Percentiles rank a stretch among this genome's conserved stretches.
These are phyloP conservation scores for Limnanthes douglasii DNA, from an alignment of 345 rosid genomes.

Conservation along the genomic window DNA sequence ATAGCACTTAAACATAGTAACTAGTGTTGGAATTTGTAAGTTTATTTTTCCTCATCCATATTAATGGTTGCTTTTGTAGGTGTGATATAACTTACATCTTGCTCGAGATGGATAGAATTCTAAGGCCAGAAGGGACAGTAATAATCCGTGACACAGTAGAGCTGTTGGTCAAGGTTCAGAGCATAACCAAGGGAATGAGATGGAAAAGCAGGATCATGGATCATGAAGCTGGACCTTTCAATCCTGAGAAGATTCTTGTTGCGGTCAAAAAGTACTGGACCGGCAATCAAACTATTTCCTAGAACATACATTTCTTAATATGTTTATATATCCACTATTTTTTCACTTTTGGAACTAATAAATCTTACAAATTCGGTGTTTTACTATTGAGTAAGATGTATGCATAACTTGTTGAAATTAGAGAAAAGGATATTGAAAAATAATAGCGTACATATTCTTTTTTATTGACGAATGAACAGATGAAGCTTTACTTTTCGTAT, in stretches of 20 bases:
- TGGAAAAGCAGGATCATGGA: slow-evolving; percentile 75
- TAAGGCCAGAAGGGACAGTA: slow-evolving; percentile 94
- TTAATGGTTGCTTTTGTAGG: slow-evolving; percentile 22
- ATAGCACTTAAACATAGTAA: no score
- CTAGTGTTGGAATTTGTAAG: slow-evolving; percentile 2
- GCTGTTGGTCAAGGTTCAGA: slow-evolving; percentile 52
- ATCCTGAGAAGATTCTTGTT: slow-evolving; percentile 84
- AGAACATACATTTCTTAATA: no score
- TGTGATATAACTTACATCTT: slow-evolving; percentile 66
- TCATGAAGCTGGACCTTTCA: slow-evolving; percentile 90
- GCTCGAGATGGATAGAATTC: slow-evolving; percentile 91
- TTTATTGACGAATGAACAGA: no score
- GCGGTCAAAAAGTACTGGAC: slow-evolving; percentile 91
- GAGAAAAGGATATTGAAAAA: no score
- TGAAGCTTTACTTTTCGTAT: no score
- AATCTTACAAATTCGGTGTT: no score
- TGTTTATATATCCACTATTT: no score
- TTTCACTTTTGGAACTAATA: no score
- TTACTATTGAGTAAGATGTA: no score
- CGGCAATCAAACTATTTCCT: slow-evolving; percentile 33
- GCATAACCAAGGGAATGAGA: slow-evolving; percentile 67
- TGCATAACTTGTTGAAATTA: no score
- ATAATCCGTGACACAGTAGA: slow-evolving; percentile 90
- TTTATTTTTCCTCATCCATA: no score
- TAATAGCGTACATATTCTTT: no score